Base-by-base conservation (phyloP, 2,329 filamentous ascomycete species). In the Dothistroma pini region DNA sequence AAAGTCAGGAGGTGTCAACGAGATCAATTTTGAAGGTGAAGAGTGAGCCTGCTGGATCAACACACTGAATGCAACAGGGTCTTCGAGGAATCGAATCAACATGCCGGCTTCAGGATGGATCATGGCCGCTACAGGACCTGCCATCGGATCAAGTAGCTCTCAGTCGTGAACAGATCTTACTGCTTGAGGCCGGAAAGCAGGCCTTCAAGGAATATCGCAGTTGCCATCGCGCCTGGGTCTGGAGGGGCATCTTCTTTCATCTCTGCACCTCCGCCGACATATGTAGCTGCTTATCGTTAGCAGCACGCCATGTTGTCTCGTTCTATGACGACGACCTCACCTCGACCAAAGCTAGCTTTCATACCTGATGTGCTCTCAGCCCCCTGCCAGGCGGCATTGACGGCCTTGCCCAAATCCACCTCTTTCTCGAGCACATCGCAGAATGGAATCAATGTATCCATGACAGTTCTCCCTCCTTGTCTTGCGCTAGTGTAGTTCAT, bases 361-460 rank as follows among this genome's bases (percentile, higher is more conserved):
- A 75, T 75, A 2, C 71, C 72, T 25, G 66, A 65, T 8, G 74
- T 76, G 59, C 64, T 71, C 56, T 72, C 61, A 38, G 73, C 74
- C 4, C 74, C 74, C 22, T 67, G 59, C 54, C 72, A 68, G 16
- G 66, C 73, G 11, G 70, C 73, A 25, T 69, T 32, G 1, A 75
- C 72, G 4, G 74, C 74, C 47, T 67, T 68, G 1, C 52, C 57
- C 14, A 75, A 44, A 35, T 70, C 65, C 12, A 48, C 58, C 1
- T 62, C 62, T 47, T 68, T 62, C 47, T 72, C 67, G 12, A 76
- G 59, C 2, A 66, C 70, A 65, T 75, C 71, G 50, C 70, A 73
- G 53, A 76, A 76, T n/a, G 74, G 74, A 41, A 75, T 76, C 54
- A 76, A 63, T 10, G 72, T 65, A 56, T 75, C 74, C 74, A 76